phyloP scores from a whole-genome alignment of 768 basidiomycete genomes.

The Russula dissimulans region DNA sequence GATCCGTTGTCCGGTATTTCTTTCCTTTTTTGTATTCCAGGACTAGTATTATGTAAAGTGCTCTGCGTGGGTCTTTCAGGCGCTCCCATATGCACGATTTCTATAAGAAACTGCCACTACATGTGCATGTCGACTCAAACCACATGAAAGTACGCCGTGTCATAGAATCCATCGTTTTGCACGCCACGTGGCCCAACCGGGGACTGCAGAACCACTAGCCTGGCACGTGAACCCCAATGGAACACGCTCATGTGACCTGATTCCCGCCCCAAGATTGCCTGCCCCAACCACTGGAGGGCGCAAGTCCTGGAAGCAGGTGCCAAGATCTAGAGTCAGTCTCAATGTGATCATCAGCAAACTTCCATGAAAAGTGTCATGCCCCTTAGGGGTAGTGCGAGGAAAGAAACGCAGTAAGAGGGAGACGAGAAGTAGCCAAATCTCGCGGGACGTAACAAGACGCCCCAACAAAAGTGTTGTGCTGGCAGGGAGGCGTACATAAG shows the following conservation, averaged over 20 bases:
- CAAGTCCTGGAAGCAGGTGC: background rate
- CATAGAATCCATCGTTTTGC: no score
- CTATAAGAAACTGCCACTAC: background rate
- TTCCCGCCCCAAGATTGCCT: no score
- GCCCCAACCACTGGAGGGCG: slow-evolving; percentile 10
- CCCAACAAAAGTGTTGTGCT: background rate
- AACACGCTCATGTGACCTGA: slow-evolving; percentile 16
- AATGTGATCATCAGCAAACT: background rate
- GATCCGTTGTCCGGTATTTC: no score
- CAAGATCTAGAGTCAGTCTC: background rate
- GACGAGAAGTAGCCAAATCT: background rate
- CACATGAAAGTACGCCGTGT: background rate
- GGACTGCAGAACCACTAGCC: no score
- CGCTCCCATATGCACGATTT: background rate
- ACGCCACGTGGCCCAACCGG: no score
- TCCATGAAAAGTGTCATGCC: background rate
- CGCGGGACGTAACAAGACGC: background rate
- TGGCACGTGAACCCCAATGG: slow-evolving; percentile 11
- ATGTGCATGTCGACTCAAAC: background rate
- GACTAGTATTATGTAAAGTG: background rate
- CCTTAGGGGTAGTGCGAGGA: background rate
- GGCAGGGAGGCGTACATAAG: slow-evolving; percentile 9
- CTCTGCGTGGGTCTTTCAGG: background rate
- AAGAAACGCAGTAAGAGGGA: background rate
- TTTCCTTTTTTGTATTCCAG: no score